Evolutionary conservation across 192 early-diverging fungal genomes (phyloP), one percentile per base, ranked within the genome.

Genomic region (Coemansia sp.): DNA sequence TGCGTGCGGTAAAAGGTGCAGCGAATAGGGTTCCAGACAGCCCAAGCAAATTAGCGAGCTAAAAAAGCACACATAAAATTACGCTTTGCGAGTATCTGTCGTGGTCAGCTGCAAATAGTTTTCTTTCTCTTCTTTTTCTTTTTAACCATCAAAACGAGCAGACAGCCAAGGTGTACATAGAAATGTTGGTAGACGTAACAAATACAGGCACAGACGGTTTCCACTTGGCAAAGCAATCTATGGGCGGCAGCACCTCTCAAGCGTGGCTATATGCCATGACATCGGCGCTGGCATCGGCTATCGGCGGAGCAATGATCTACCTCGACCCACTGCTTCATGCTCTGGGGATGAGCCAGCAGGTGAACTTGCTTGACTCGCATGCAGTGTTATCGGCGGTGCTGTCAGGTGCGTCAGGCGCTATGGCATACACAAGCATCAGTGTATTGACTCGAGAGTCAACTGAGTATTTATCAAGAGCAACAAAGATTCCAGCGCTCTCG

Each of bases 391-490:
- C 66, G n/a, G 65, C 57, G 23, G 21, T 76, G 66, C 59, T 76
- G 33, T 53, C 72, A 0, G 54, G 61, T 0, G 65, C 72, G 13
- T 69, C 72, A 2, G 72, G 72, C 19, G 68, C 68, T 16, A 76
- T 76, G 72, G 66, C 72, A 19, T 76, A 69, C 52, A 69, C 72
- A 16, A 69, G 72, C 54, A 69, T 76, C 23, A 61, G 59, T 42
- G 59, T 62, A 14, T 50, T 76, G 31, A 68, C 72, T 1, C 16
- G 33, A 5, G 72, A 76, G 18, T 64, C 72, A 19, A 68, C 57
- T 16, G 72, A 69, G 18, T 61, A 69, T 46, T 41, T 76, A 6
- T 52, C 53, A 30, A 36, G 48, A n/a, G 18, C 44, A 13, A 23
- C 46, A 6, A 30, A 23, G 18, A 59, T 53, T 55, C 46, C 58